A percentile compares a stretch with the other conserved stretches of the same genome.
phyloP scores from a whole-genome alignment of 306 rosid species.

The Elaeagnus macrophylla region DNA sequence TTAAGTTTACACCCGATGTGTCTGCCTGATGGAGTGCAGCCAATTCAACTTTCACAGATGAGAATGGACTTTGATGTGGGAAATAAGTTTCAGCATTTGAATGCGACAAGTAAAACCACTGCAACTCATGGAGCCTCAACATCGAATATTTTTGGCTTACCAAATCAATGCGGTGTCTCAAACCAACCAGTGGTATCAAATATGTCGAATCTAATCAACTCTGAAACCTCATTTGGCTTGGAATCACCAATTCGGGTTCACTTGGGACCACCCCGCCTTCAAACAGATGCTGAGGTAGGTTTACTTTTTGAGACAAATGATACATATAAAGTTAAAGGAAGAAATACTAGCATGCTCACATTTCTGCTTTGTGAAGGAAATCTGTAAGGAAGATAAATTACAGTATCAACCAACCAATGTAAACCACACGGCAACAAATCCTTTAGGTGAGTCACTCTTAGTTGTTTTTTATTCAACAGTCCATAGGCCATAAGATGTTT shows the following conservation, averaged over 20 bases:
- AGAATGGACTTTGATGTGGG: slow-evolving; percentile 48
- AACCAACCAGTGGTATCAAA: slow-evolving; percentile 38
- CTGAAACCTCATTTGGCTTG: slow-evolving; percentile 36
- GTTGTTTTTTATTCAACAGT: no score
- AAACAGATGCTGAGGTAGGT: slow-evolving; percentile 43
- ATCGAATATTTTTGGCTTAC: slow-evolving; percentile 32
- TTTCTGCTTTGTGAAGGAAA: slow-evolving; percentile 25
- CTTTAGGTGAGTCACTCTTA: slow-evolving; percentile 30
- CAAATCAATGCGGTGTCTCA: slow-evolving; percentile 32
- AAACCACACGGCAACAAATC: slow-evolving; percentile 28
- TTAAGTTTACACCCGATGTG: slow-evolving; percentile 72
- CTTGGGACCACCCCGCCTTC: slow-evolving; percentile 36
- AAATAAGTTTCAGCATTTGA: slow-evolving; percentile 39
- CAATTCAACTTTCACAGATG: slow-evolving; percentile 41
- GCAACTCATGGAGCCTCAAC: slow-evolving; percentile 44
- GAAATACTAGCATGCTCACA: slow-evolving; percentile 11
- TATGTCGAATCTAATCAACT: slow-evolving; percentile 34
- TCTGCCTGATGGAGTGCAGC: slow-evolving; percentile 48
- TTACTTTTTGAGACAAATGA: not conserved
- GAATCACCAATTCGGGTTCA: slow-evolving; percentile 38
- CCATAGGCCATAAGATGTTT: no score
- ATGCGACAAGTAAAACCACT: slow-evolving; percentile 33
- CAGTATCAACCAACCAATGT: slow-evolving; percentile 34
- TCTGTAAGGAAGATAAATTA: slow-evolving; percentile 31
- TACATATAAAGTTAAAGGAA: slow-evolving; percentile 4